Percentiles rank a stretch among this genome's conserved stretches.
These are phyloP conservation scores for Geotrichum carabidarum DNA, from an alignment of 1,139 yeast species.

Conservation along the genomic window DNA sequence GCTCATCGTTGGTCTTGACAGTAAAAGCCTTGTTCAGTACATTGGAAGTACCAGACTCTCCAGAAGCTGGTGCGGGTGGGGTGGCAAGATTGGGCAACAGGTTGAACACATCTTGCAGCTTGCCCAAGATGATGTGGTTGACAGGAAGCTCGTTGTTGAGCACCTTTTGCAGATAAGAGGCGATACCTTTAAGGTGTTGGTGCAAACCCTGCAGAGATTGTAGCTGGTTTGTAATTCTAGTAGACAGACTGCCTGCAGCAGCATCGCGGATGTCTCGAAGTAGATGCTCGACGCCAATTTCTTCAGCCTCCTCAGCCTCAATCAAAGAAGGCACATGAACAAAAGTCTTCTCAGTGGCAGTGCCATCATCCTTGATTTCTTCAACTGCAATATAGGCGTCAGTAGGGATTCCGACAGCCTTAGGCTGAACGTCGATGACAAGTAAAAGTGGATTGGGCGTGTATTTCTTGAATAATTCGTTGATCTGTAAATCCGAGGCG, in stretches of 20 bases:
- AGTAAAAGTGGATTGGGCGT: slow-evolving; percentile 77
- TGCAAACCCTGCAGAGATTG: slow-evolving; percentile 84
- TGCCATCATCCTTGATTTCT: slow-evolving; percentile 95
- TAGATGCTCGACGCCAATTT: slow-evolving; percentile 95
- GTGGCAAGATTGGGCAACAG: slow-evolving; percentile 74
- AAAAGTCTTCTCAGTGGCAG: slow-evolving; percentile 87
- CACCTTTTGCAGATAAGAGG: slow-evolving; percentile 72
- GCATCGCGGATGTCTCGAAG: slow-evolving; percentile 92
- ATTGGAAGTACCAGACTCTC: slow-evolving; percentile 25
- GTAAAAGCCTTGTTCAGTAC: slow-evolving; percentile 72
- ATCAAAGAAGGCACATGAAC: slow-evolving; percentile 87
- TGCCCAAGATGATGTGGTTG: slow-evolving; percentile 85
- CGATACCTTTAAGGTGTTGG: slow-evolving; percentile 73
- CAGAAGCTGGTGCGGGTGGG: slow-evolving; percentile 25
- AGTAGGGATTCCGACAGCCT: slow-evolving; percentile 80
- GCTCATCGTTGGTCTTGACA: slow-evolving; percentile 87
- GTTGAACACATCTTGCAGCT: slow-evolving; percentile 91
- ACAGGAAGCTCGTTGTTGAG: slow-evolving; percentile 69
- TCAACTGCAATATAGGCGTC: slow-evolving; percentile 93
- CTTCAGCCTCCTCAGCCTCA: slow-evolving; percentile 98
- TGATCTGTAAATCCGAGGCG: slow-evolving; percentile 83
- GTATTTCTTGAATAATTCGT: slow-evolving; percentile 81
- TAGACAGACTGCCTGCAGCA: slow-evolving; percentile 88
- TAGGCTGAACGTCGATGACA: slow-evolving; percentile 87
- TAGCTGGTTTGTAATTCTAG: slow-evolving; percentile 81